Evolutionary conservation across 2,329 filamentous ascomycete species (phyloP), one percentile per base, ranked within the genome.

Genomic region (Cladosporium austrohemisphaericum): DNA sequence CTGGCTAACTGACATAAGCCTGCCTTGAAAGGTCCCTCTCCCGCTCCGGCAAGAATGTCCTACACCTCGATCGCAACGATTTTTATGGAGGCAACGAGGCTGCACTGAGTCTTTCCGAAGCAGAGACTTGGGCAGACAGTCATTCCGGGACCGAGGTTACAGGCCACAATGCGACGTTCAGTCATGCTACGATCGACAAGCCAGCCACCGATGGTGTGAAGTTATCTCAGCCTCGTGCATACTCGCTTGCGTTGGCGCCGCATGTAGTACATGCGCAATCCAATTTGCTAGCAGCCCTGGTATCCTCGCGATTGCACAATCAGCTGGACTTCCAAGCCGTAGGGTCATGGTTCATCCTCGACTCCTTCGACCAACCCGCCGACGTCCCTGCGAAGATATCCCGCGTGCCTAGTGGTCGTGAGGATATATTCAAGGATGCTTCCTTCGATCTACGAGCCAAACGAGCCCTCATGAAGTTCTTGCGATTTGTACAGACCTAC

Each of bases 241-340:
- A 97, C 67, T 88, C 84, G 29, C 70, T 98, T 32, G 84, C 89
- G 1, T 76, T 97, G 8, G 86, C 89, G 16, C 91, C 93, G 5
- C 87, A 94, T 61, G 75, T 96, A 55, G 83, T 97, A 46, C 93
- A 96, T 68, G 81, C 88, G 8, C 84, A 85, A 47, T 95, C 91
- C 2, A 76, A 80, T 56, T 77, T 97, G 26, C 74, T 97, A 4
- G 80, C 83, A 7, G 79, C 84, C 60, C 80, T 97, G 13, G 88
- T 97, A n/a, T 89, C 90, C 2, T 95, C 92, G 5, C 86, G 84
- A 58, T 86, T 90, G 10, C 92, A 92, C 63, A 81, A 85, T 18
- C 91, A 96, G 70, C 79, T 98, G 38, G 92, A 97, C 65, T 97
- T 97, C 59, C 80, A 93, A 54, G 89, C 92, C 22, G 88, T 97